Conservation (phyloP, 2,329 filamentous ascomycete species). For the Cladophialophora bantiana region DNA sequence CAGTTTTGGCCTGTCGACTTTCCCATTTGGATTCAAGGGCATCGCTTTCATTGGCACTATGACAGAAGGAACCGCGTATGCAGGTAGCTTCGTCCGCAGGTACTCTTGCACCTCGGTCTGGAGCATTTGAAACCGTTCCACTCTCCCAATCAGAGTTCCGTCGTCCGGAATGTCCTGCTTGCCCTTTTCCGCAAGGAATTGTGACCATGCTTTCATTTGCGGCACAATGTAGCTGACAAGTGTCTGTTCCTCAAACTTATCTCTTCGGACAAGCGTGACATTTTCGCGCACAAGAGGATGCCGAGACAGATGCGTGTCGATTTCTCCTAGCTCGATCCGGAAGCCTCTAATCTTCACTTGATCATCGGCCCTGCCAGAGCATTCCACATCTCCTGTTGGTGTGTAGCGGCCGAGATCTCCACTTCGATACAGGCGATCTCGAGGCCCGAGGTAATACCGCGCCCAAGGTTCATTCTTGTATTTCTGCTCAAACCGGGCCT, state of each 20-base stretch:
- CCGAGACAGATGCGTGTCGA: constrained; percentile 80
- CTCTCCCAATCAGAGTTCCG: constrained; percentile 59
- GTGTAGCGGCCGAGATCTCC: constrained; percentile 84
- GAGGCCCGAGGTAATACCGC: constrained; percentile 77
- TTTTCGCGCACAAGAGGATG: constrained; percentile 81
- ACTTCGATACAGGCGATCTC: constrained; percentile 85
- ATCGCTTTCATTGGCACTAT: constrained; percentile 76
- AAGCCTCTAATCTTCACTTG: constrained; percentile 98
- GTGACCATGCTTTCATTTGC: constrained; percentile 74
- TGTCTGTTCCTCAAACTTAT: constrained; percentile 83
- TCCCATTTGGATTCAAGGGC: constrained; percentile 81
- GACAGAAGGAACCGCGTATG: constrained; percentile 76
- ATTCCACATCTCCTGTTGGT: constrained; percentile 74
- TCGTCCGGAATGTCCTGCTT: constrained; percentile 64
- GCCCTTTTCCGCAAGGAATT: constrained; percentile 67
- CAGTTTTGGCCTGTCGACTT: constrained; percentile 78
- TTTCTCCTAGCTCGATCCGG: constrained; percentile 92
- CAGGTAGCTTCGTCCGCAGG: constrained; percentile 73
- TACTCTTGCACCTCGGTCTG: constrained; percentile 69
- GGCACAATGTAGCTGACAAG: constrained; percentile 92
- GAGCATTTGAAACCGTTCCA: constrained; percentile 68
- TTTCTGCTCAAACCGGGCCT: constrained; percentile 57
- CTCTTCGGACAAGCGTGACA: constrained; percentile 81
- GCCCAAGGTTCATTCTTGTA: constrained; percentile 74
- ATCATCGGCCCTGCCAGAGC: constrained; percentile 79